phyloP scores from a whole-genome alignment of 106 monocot species.

The Alisma plantagoaquatica region DNA sequence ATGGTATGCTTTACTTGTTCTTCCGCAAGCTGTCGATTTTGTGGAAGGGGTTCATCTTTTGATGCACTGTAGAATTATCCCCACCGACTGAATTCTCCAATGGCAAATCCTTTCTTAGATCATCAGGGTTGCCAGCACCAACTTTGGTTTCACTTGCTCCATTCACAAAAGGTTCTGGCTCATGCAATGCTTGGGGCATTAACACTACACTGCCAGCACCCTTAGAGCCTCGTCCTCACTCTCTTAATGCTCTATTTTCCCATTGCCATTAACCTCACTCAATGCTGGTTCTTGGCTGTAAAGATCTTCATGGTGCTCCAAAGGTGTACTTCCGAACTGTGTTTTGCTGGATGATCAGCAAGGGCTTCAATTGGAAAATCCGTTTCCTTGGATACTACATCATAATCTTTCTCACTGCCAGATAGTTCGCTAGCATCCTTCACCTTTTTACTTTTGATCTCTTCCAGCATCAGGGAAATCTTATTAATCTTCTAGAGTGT shows the following conservation, averaged over 20 bases:
- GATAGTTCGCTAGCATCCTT: constrained; percentile 21
- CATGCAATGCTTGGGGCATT: too few species aligned
- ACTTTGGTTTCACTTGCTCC: too few species aligned
- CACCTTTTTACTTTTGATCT: constrained; percentile 14
- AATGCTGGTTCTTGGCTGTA: not conserved
- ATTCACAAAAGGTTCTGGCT: too few species aligned
- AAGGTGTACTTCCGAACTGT: not conserved
- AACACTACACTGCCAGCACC: too few species aligned
- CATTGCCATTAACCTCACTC: constrained; percentile 24
- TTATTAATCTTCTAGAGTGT: constrained; percentile 27
- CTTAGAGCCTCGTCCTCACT: too few species aligned
- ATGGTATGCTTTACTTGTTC: too few species aligned
- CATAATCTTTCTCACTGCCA: too few species aligned
- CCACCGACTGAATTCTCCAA: not conserved
- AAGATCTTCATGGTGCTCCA: not conserved
- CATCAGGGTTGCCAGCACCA: too few species aligned
- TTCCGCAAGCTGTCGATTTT: constrained; percentile 40
- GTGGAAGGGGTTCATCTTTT: constrained; percentile 32
- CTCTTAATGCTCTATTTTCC: constrained; percentile 18
- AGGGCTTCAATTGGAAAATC: constrained; percentile 6
- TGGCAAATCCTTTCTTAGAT: too few species aligned
- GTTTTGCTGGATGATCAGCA: constrained; percentile 5
- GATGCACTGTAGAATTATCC: constrained; percentile 16
- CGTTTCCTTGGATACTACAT: too few species aligned
- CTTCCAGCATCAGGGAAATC: constrained; percentile 25